Base-by-base conservation (phyloP, 306 rosid species). In the Prunus salicina region DNA sequence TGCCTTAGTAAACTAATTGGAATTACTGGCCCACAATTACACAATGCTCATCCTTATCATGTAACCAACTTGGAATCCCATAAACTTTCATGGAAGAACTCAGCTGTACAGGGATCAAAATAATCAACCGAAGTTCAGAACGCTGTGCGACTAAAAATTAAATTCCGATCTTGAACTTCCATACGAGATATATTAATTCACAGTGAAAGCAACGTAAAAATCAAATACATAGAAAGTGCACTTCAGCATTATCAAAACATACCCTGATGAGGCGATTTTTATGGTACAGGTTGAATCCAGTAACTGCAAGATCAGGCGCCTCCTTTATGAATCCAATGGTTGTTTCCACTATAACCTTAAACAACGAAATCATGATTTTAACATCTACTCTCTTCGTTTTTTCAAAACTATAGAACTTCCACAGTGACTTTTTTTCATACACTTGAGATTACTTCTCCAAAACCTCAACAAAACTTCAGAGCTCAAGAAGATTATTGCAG, bases 251-350 rank as follows among this genome's bases (percentile, higher is more conserved):
- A 28, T 49, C 75, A 60, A 62, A 79, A 80, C 84, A 75, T 85
- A 95, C 98, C 95, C 91, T 89, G 84, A 95, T 95, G 73, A 95
- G 92, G 74, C 98, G 96, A 85, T 95, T 95, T 82, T 90, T 95
- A 79, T 90, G 96, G 85, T 95, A 92, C 74, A 95, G 92, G 12
- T 92, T 92, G 86, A 86, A 90, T 73, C 98, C 98, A 82, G 81
- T 9, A 81, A 92, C 95, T 41, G 72, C 43, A 52, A 94, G 72
- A 77, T 43, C 20, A 75, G 93, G 92, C 74, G 88, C 88, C 80
- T 92, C 93, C 88, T 95, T 95, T 81, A 87, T 11, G 69, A 89
- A 95, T 75, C 98, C 98, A 76, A 95, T 75, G 80, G 90, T 90
- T 50, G 91, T 89, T 22, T 63, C 82, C 76, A 88, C 96, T 20